Conservation (phyloP, 257 asterid genomes). For the Lithospermum erythrorhizon region DNA sequence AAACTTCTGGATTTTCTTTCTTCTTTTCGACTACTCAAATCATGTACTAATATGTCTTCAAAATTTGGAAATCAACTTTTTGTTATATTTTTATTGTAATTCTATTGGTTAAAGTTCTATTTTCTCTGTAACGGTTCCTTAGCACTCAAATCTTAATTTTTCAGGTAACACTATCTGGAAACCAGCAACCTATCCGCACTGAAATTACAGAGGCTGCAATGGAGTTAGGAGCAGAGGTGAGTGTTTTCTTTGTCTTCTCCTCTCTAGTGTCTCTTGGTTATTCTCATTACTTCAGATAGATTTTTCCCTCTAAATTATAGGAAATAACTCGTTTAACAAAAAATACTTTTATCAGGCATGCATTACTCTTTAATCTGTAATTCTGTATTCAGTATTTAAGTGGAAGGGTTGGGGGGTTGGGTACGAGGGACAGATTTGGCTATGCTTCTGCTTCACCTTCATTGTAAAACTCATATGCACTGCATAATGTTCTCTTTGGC, state of each 20-base stretch:
- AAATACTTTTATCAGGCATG: too few species aligned
- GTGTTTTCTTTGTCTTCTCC: conserved; percentile 14
- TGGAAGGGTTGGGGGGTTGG: too few species aligned
- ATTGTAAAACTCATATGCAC: not conserved
- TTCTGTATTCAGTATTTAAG: too few species aligned
- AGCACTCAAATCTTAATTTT: conserved; percentile 1
- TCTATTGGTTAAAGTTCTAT: not conserved
- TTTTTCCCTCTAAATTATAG: too few species aligned
- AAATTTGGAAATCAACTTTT: not conserved
- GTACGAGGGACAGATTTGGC: not conserved
- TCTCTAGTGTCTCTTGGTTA: not conserved
- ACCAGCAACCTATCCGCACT: conserved; percentile 87
- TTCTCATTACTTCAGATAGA: not conserved
- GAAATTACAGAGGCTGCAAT: conserved; percentile 97
- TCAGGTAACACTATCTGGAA: conserved; percentile 89
- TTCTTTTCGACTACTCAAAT: not conserved
- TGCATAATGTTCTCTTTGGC: not conserved
- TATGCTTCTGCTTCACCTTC: not conserved
- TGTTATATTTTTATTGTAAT: not conserved
- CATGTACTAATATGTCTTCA: not conserved
- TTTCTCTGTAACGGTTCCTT: not conserved
- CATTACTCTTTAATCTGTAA: too few species aligned
- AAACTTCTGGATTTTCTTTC: not conserved
- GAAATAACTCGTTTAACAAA: too few species aligned
- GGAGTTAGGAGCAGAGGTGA: conserved; percentile 82